A percentile compares a stretch with the other conserved stretches of the same genome.
Conservation (phyloP, 164 flowering plant species). For the Dillenia turbinata region DNA sequence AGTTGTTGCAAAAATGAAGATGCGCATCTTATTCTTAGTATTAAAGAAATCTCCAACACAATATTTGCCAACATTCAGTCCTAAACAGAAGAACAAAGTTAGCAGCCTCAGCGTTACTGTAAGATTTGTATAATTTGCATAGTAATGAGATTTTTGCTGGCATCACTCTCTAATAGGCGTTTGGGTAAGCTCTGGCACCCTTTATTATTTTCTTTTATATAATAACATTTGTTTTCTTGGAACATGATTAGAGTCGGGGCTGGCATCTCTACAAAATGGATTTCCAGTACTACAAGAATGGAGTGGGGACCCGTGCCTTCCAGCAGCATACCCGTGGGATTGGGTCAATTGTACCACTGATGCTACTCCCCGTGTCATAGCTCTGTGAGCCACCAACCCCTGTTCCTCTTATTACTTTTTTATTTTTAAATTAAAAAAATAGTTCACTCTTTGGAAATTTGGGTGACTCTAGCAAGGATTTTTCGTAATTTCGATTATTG, state of each 20-base stretch:
- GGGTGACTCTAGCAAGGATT: neutral
- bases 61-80: too few species aligned
- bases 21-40: too few species aligned
- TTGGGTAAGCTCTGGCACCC: too few species aligned
- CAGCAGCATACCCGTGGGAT: slow-evolving; percentile 20
- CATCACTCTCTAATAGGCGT: too few species aligned
- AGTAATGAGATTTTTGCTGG: too few species aligned
- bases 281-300: slow-evolving; percentile 12
- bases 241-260: neutral
- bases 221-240: neutral
- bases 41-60: too few species aligned
- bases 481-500: neutral
- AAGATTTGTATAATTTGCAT: neutral
- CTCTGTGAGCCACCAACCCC: slow-evolving; percentile 7
- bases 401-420: neutral
- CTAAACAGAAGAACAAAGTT: too few species aligned
- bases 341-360: slow-evolving; percentile 20
- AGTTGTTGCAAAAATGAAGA: too few species aligned
- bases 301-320: slow-evolving; percentile 31
- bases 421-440: neutral
- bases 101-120: too few species aligned
- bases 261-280: slow-evolving; percentile 9
- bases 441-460: neutral
- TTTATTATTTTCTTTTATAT: neutral
- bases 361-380: slow-evolving; percentile 17